Base-by-base conservation (phyloP, 2,329 filamentous ascomycete genomes). In the Tolypocladium tundrense region DNA sequence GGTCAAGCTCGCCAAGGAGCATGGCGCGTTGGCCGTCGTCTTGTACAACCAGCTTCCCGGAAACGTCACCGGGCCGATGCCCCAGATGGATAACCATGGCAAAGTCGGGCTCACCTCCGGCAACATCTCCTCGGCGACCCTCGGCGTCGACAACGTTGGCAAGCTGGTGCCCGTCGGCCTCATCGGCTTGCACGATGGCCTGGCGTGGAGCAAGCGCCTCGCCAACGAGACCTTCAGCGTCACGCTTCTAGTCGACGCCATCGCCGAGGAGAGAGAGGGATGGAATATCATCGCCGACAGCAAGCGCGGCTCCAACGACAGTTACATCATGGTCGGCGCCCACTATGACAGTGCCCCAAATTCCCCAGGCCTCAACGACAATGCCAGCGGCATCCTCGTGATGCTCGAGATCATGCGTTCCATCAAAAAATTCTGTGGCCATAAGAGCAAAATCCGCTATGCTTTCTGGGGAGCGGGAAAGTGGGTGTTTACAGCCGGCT, bases 31-130 rank as follows among this genome's bases (percentile, higher is more conserved):
- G 2, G 75, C 70, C 37, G 73, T 80, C 1, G 70, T 88, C 55
- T 74, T 88, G 58, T 87, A 84, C 70, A 83, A 88, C 75, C 83
- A 86, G 60, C 73, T 69, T 2, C 69, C 76, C 0, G 80, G 79
- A 1, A 61, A 59, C 4, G 50, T 69, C 4, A 67, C 77, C 3
- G 70, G 70, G 8, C 83, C 81, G 19, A 85, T 16, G 9, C 24
- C 45, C 42, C 1, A n/a, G 45, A 31, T 10, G 7, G 8, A 37
- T 27, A n/a, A n/a, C 33, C 9, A 6, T 2, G 50, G 11, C 5
- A 9, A 14, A 14, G 10, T 8, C 24, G 45, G 7, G n/a, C 13
- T 31, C 45, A 8, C n/a, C 13, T 14, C 16, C 16, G n/a, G 27
- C 41, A 40, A 48, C 16, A 14, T 37, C 35, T 14, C 11, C 35